These are phyloP conservation scores for Rhododendron mucronatum DNA, from an alignment of 148 eudicot species.

Conservation along the genomic window DNA sequence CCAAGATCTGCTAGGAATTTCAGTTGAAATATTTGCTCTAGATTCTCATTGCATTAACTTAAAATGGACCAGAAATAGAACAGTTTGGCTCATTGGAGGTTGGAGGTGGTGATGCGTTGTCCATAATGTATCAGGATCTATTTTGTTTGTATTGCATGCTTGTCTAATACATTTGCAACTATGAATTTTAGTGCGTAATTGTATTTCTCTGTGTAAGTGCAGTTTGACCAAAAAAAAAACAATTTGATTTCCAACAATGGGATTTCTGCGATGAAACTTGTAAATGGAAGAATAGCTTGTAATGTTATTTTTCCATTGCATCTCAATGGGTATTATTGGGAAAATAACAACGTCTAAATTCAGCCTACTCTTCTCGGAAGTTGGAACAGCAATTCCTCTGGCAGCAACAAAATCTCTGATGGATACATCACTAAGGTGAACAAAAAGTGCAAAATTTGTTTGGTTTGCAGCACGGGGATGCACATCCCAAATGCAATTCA, in stretches of 20 bases:
- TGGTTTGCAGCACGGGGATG: background rate
- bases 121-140: background rate
- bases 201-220: background rate
- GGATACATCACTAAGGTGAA: background rate
- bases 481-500: background rate
- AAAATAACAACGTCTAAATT: background rate
- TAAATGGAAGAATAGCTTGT: too few relatives aligned
- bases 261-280: background rate
- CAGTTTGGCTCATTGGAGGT: background rate
- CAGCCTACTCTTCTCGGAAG: background rate
- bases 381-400: background rate
- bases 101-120: background rate
- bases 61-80: constrained; percentile 1
- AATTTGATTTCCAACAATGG: background rate
- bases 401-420: background rate
- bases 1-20: background rate
- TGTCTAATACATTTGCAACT: background rate
- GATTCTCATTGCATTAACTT: background rate
- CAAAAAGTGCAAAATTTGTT: background rate
- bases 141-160: background rate
- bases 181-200: background rate
- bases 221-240: background rate
- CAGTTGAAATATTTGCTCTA: background rate
- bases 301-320: background rate
- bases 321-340: background rate